Percentiles rank a stretch among this genome's conserved stretches.
phyloP scores from a whole-genome alignment of 371 early-diverging fungal genomes.

The Lichtheimia corymbifera region DNA sequence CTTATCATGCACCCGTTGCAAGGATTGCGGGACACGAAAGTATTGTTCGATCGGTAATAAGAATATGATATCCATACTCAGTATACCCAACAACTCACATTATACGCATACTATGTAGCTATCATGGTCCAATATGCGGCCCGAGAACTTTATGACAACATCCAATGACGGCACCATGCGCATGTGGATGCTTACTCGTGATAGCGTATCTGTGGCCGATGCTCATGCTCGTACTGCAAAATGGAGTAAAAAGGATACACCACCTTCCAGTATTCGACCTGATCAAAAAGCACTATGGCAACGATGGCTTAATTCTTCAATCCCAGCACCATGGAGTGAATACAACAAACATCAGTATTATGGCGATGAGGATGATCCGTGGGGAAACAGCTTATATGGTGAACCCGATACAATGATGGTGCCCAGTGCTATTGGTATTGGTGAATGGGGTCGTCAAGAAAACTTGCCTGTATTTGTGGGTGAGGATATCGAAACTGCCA shows the following conservation, averaged over 20 bases:
- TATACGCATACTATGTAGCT: conserved; percentile 13
- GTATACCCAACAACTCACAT: not conserved
- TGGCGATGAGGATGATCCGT: conserved; percentile 9
- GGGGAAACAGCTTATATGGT: conserved; percentile 6
- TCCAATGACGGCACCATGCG: conserved; percentile 55
- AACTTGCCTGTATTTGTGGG: conserved; percentile 26
- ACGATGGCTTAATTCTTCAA: not conserved
- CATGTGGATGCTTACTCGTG: conserved; percentile 43
- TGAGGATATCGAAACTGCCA: conserved; percentile 23
- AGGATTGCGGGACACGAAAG: conserved; percentile 59
- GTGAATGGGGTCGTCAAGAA: conserved; percentile 34
- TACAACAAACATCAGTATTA: conserved; percentile 9
- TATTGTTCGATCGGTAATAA: conserved; percentile 50
- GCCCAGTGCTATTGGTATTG: conserved; percentile 29
- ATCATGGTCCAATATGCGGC: conserved; percentile 65
- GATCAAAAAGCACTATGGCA: not conserved
- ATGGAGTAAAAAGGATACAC: conserved; percentile 16
- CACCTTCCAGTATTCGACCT: conserved; percentile 10
- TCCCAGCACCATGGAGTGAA: conserved; percentile 11
- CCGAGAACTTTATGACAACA: conserved; percentile 55
- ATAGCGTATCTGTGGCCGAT: conserved; percentile 27
- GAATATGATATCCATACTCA: not conserved
- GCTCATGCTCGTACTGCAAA: conserved; percentile 16
- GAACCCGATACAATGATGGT: conserved; percentile 20
- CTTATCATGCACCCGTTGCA: conserved; percentile 49